These are phyloP conservation scores for Trametes sanguinea DNA, from an alignment of 768 basidiomycete genomes.

Conservation along the genomic window DNA sequence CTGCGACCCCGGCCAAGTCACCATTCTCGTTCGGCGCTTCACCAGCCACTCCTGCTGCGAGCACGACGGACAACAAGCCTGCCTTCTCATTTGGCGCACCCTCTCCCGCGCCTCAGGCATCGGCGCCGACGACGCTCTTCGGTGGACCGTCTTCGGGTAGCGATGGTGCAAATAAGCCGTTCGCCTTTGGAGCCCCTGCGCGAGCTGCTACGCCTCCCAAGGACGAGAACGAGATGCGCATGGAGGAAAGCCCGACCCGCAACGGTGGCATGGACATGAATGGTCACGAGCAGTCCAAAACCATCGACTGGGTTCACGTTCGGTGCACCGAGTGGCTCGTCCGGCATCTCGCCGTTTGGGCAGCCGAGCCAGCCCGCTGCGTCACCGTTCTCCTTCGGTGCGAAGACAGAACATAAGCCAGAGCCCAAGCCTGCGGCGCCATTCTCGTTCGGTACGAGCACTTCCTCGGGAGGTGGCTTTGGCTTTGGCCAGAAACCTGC, in stretches of 20 bases:
- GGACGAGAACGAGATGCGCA: constrained; percentile 65
- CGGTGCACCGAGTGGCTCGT: constrained; percentile 35
- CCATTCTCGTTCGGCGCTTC: constrained; percentile 41
- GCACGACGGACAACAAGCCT: constrained; percentile 31
- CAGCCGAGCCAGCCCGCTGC: constrained; percentile 27
- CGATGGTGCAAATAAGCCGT: constrained; percentile 48
- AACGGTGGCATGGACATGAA: constrained; percentile 49
- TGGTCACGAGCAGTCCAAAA: constrained; percentile 20
- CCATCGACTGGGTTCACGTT: constrained; percentile 44
- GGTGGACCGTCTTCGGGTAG: constrained; percentile 39
- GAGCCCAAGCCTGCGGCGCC: constrained; percentile 41
- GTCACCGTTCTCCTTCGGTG: constrained; percentile 29
- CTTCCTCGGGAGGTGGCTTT: constrained; percentile 46
- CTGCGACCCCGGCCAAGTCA: constrained; percentile 32
- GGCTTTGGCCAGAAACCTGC: constrained; percentile 44
- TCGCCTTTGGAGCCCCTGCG: constrained; percentile 52
- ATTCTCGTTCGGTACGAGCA: constrained; percentile 48
- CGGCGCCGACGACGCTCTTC: constrained; percentile 49
- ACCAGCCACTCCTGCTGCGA: constrained; percentile 29
- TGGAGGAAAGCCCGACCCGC: constrained; percentile 82
- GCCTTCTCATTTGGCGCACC: constrained; percentile 47
- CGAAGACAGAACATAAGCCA: constrained; percentile 45
- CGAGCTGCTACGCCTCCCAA: constrained; percentile 69
- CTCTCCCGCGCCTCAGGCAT: constrained; percentile 30
- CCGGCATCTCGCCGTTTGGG: constrained; percentile 40